These are phyloP conservation scores for Magnaporthiopsis poae DNA, from an alignment of 2,329 filamentous ascomycete species.

Conservation along the genomic window DNA sequence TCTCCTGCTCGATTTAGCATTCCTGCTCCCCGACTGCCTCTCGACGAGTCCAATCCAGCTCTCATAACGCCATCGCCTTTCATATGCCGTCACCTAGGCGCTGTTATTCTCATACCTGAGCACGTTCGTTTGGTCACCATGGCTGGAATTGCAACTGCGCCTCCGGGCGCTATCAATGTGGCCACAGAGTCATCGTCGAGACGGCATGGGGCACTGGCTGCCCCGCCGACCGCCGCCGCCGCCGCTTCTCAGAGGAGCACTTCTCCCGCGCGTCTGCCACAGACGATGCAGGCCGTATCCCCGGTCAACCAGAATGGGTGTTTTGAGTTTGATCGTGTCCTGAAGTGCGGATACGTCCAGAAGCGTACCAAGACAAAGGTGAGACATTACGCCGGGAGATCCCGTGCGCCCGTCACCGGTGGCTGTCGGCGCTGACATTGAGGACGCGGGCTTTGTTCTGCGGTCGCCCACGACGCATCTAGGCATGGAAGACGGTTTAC, in stretches of 20 bases:
- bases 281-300: constrained; percentile 58
- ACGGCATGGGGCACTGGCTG: constrained; percentile 1
- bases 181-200: neutral
- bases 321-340: constrained; percentile 88
- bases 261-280: constrained; percentile 21
- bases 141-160: neutral
- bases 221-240: constrained; percentile 2
- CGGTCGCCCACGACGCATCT: neutral
- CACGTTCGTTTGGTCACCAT: neutral
- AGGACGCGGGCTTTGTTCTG: neutral
- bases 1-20: neutral
- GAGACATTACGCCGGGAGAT: constrained; percentile 14
- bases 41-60: neutral
- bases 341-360: constrained; percentile 77
- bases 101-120: neutral
- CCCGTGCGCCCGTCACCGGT: neutral
- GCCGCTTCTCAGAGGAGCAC: constrained; percentile 12
- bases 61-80: neutral
- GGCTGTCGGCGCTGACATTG: neutral
- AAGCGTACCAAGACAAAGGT: constrained; percentile 94
- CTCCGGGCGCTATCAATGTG: neutral
- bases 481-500: constrained; percentile 86
- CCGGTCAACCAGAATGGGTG: constrained; percentile 90
- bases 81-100: no score
- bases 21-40: neutral